Evolutionary conservation across 345 rosid genomes (phyloP), one percentile per base, ranked within the genome.

Genomic region (Aethionema arabicum): DNA sequence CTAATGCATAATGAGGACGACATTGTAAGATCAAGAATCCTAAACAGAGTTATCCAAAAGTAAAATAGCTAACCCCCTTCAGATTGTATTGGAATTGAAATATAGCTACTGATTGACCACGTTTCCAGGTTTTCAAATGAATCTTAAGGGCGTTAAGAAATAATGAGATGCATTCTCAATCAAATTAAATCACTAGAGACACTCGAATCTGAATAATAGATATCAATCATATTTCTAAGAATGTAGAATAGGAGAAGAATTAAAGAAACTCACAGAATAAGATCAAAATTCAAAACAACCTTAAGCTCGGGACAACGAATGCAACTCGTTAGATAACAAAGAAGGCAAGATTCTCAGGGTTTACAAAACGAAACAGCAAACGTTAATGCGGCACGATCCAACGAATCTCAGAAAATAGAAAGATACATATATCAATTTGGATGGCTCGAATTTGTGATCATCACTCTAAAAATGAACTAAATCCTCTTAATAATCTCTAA

Each of bases 231-330:
- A 21, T 21, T 21, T 21, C 27, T 21, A 21, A 21, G 27, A 21
- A 21, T 21, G 27, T 21, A 21, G 27, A 21, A 21, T 21, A 21
- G 1, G 27, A 21, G 27, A 21, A 1, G 27, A 21, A 21, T 21
- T 21, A 21, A 21, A 21, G 27, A 21, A 21, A 21, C 27, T 21
- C 27, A 21, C 27, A 21, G 27, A 21, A 21, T 21, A 21, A 21
- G 1, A 21, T 21, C 27, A 21, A 21, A n/a, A n/a, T n/a, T n/a
- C n/a, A 38, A 21, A 55, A 44, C 55, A 55, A 27, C n/a, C 27
- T 21, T 3, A 51, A 63, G 49, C 52, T 52, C 11, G 43, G 73
- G 78, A 70, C n/a, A n/a, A 35, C 59, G 66, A 37, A 39, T 1
- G 13, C 41, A 40, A 73, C 50, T 49, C 38, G 56, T 71, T 52